Evolutionary conservation across 2,329 filamentous ascomycete species (phyloP), one percentile per base, ranked within the genome.

Genomic region (Colletotrichum echinochloae): DNA sequence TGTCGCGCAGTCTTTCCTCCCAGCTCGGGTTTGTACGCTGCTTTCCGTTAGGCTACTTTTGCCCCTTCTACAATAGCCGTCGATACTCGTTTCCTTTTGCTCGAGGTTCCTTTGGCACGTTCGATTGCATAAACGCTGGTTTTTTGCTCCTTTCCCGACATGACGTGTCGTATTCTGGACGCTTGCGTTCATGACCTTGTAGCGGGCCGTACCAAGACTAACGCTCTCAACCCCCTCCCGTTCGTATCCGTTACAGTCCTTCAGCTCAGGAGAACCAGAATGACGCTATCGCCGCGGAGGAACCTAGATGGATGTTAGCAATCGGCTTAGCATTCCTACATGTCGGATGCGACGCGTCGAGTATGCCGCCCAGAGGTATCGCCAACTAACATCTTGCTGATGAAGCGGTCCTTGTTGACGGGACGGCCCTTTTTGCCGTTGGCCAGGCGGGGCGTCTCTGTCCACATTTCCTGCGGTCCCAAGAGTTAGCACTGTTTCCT

Each of bases 401-500:
- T 96, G 83, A 98, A 98, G 51, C 96, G 88, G 83, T 99, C 96
- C 89, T 98, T 98, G 86, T 99, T 99, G 73, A 98, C 94, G 54
- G 92, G 91, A 77, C 92, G 87, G 66, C 95, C 95, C 84, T 94
- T 95, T 86, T 95, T 96, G 74, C 95, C 95, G 74, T 91, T 92
- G 28, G 92, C 90, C 78, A 93, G 87, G 72, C 90, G 86, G 59
- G 95, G 94, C 66, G 93, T 96, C 85, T 99, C 96, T 12, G 95
- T 98, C 96, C 96, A 99, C 95, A 99, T 98, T 85, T 99, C 96
- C 87, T 55, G 46, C 23, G 14, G 44, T 18, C 11, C 8, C 6
- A 20, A 46, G 18, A n/a, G 46, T 71, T 65, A 71, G 68, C 57
- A 16, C 26, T 18, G 14, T 20, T 26, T 26, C 54, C 14, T 30